Evolutionary conservation across 768 basidiomycete species (phyloP).

Genomic region (Mycena vitilis): DNA sequence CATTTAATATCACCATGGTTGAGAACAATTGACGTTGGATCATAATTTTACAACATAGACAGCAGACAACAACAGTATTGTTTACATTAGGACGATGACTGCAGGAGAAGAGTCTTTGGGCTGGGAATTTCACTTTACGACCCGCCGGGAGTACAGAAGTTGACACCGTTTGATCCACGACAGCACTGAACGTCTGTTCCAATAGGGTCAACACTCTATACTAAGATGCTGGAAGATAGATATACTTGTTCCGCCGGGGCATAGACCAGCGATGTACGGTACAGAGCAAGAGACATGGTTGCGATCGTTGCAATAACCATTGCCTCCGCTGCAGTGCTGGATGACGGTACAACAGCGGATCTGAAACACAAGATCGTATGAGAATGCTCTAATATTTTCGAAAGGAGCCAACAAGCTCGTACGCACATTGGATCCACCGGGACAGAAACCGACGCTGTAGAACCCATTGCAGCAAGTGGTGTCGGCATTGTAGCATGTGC

Average conservation of each 20-base stretch:
- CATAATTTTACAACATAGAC: no score
- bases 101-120: no score
- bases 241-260: background rate
- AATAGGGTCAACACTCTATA: background rate
- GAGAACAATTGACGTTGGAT: background rate
- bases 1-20: no score
- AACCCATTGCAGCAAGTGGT: background rate
- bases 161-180: background rate
- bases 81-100: no score
- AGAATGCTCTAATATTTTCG: background rate
- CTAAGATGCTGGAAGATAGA: background rate
- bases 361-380: background rate
- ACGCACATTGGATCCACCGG: background rate
- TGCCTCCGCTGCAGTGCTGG: background rate
- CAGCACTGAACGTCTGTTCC: slow-evolving; percentile 1
- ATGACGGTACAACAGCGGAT: background rate
- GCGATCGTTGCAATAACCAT: background rate
- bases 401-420: background rate
- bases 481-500: background rate
- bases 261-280: background rate
- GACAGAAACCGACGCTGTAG: slow-evolving; percentile 4
- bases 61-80: no score
- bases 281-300: background rate
- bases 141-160: no score
- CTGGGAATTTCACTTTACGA: no score